Percentiles rank a stretch among this genome's conserved stretches.
Evolutionary conservation across 208 protist genomes (phyloP).

Genomic region (Wallacemonas collosoma): DNA sequence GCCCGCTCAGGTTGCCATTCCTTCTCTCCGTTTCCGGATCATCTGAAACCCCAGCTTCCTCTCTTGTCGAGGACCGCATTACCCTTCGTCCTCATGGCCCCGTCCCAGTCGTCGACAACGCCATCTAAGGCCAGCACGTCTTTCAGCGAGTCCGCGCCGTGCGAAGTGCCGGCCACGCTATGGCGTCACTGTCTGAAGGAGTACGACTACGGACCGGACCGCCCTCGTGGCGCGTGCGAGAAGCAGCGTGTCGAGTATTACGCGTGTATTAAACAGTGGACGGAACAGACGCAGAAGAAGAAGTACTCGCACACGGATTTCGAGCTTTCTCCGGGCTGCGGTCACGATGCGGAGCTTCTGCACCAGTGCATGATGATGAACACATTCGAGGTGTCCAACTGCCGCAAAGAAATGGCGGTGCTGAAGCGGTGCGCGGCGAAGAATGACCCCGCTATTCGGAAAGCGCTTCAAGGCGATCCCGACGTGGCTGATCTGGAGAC

Average conservation of each 20-base stretch:
- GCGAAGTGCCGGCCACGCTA: slow-evolving; percentile 62
- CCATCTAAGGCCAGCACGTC: background rate
- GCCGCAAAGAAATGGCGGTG: slow-evolving; percentile 67
- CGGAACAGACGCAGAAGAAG: slow-evolving; percentile 30
- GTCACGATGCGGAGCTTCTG: slow-evolving; percentile 72
- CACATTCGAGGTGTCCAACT: slow-evolving; percentile 83
- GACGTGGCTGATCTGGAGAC: slow-evolving; percentile 38
- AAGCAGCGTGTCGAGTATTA: slow-evolving; percentile 71
- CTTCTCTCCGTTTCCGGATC: too few relatives aligned
- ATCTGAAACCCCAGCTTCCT: too few relatives aligned
- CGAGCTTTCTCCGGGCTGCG: slow-evolving; percentile 55
- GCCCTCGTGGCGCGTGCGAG: slow-evolving; percentile 70
- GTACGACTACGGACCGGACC: slow-evolving; percentile 85
- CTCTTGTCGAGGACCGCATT: too few relatives aligned
- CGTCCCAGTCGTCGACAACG: background rate
- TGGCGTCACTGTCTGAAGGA: slow-evolving; percentile 88
- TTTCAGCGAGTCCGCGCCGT: slow-evolving; percentile 55
- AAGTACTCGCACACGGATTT: slow-evolving; percentile 68
- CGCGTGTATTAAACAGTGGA: slow-evolving; percentile 82
- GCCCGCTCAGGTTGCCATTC: too few relatives aligned
- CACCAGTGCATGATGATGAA: slow-evolving; percentile 92
- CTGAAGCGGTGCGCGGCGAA: slow-evolving; percentile 77
- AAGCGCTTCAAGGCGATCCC: slow-evolving; percentile 57
- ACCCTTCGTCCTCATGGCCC: background rate
- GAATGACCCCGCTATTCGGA: slow-evolving; percentile 50